Conservation (phyloP, 2,329 filamentous ascomycete genomes). For the Cordyceps farinosa region DNA sequence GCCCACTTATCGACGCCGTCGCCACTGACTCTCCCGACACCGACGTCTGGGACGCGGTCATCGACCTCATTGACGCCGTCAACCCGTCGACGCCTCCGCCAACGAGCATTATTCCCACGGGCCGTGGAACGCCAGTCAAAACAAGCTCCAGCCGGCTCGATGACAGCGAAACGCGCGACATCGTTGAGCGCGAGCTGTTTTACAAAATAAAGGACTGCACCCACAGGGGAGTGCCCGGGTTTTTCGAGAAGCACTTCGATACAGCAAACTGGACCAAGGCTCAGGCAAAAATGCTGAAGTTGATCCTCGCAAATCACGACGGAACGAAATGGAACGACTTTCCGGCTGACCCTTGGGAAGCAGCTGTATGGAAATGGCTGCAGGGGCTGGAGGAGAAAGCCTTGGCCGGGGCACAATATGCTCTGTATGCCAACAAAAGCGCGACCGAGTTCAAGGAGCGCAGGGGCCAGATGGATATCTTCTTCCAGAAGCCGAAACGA, state of each 20-base stretch:
- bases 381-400: constrained; percentile 5
- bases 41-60: constrained; percentile 16
- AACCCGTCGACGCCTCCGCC: constrained; percentile 10
- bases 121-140: constrained; percentile 13
- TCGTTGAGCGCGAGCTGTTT: constrained; percentile 17
- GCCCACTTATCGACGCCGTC: constrained; percentile 9
- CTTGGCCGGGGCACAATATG: constrained; percentile 11
- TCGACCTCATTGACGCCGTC: constrained; percentile 13
- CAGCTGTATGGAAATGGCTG: constrained; percentile 14
- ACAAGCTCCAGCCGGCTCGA: constrained; percentile 16
- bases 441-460: constrained; percentile 23
- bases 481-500: constrained; percentile 20
- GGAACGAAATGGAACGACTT: constrained; percentile 8
- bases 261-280: constrained; percentile 12
- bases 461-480: constrained; percentile 24
- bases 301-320: constrained; percentile 9
- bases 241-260: constrained; percentile 17
- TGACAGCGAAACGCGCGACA: constrained; percentile 16
- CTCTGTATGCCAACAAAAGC: constrained; percentile 20
- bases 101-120: constrained; percentile 5
- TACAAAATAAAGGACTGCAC: constrained; percentile 14
- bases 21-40: constrained; percentile 7
- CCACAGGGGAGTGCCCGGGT: constrained; percentile 14
- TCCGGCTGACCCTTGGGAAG: constrained; percentile 9
- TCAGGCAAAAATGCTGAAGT: constrained; percentile 16